Percentiles rank a stretch among this genome's conserved stretches.
phyloP scores from a whole-genome alignment of 257 asterid genomes.

The Gentiana straminea region DNA sequence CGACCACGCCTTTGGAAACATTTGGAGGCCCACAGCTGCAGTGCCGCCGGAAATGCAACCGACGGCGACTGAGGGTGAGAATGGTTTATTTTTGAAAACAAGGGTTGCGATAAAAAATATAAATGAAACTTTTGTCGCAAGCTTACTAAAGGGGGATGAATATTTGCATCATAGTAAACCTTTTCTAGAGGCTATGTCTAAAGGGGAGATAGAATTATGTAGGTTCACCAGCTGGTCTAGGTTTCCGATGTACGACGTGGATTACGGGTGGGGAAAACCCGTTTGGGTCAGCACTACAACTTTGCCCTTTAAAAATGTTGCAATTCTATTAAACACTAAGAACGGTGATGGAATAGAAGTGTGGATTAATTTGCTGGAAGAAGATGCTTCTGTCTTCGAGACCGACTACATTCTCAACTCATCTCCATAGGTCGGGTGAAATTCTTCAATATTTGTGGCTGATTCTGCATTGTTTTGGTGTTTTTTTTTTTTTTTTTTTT shows the following conservation, averaged over 20 bases:
- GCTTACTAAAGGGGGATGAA: background rate
- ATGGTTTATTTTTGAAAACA: constrained; percentile 7
- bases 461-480: too few species aligned
- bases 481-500: too few species aligned
- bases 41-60: background rate
- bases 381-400: background rate
- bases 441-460: too few species aligned
- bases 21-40: constrained; percentile 12
- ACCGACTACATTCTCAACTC: too few species aligned
- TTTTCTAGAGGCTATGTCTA: background rate
- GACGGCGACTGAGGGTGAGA: background rate
- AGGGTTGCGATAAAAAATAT: constrained; percentile 19
- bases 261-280: background rate
- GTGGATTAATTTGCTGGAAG: too few species aligned
- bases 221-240: constrained; percentile 9
- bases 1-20: constrained; percentile 14
- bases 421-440: too few species aligned
- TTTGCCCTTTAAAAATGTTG: constrained; percentile 7
- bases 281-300: background rate
- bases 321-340: background rate
- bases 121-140: constrained; percentile 4
- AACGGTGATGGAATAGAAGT: too few species aligned
- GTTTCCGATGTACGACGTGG: constrained; percentile 7
- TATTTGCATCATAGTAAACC: constrained; percentile 3
- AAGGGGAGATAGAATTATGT: constrained; percentile 10